Conservation (phyloP, 805 yeast genomes). For the Grigorovia jiainica region DNA sequence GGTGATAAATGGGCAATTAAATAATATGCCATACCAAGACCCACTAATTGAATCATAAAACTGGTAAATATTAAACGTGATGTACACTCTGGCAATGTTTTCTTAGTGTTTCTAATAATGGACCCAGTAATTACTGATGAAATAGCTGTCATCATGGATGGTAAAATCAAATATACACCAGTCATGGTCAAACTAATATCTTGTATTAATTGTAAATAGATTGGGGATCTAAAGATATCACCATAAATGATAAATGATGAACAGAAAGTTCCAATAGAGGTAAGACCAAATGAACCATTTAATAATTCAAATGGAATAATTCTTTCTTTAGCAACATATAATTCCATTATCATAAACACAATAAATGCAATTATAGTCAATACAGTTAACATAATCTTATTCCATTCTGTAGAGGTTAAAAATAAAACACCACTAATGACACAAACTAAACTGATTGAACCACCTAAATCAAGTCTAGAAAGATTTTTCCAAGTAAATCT, state of each 20-base stretch:
- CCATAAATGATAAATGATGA: slow-evolving; percentile 36
- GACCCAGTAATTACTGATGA: slow-evolving; percentile 51
- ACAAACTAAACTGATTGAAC: slow-evolving; percentile 51
- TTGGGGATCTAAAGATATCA: slow-evolving; percentile 48
- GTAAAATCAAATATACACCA: slow-evolving; percentile 48
- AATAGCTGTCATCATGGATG: slow-evolving; percentile 42
- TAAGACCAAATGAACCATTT: slow-evolving; percentile 44
- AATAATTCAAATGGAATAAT: slow-evolving; percentile 50
- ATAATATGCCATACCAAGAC: slow-evolving; percentile 12
- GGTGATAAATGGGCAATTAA: slow-evolving; percentile 17
- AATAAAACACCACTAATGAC: slow-evolving; percentile 38
- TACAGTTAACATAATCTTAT: slow-evolving; percentile 30
- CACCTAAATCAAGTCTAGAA: slow-evolving; percentile 56
- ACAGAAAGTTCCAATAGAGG: slow-evolving; percentile 41
- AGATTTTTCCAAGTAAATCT: slow-evolving; percentile 38
- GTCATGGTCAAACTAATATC: slow-evolving; percentile 42
- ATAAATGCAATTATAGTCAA: slow-evolving; percentile 24
- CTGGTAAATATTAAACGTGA: slow-evolving; percentile 18
- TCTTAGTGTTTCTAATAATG: slow-evolving; percentile 29
- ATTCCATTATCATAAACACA: slow-evolving; percentile 29
- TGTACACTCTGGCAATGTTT: slow-evolving; percentile 23
- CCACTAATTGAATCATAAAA: slow-evolving; percentile 15
- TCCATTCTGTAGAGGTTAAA: slow-evolving; percentile 41
- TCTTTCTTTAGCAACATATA: slow-evolving; percentile 37
- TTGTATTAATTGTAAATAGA: slow-evolving; percentile 45